Conservation (phyloP, 139 green algal species). For the Tetraselmis striata region DNA sequence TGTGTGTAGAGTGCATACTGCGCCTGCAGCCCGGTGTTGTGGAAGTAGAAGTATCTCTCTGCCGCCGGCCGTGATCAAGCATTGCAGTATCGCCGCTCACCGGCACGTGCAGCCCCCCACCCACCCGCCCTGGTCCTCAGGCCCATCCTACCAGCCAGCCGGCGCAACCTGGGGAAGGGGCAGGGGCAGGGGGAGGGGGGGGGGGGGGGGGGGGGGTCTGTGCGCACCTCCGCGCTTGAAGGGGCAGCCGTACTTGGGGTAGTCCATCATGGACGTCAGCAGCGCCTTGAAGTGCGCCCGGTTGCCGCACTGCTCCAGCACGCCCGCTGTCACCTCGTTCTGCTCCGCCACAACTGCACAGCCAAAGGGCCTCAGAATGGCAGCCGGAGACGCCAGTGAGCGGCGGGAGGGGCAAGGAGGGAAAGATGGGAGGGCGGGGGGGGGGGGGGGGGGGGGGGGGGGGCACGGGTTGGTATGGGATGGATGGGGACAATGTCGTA, state of each 20-base stretch:
- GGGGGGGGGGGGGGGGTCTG: background rate
- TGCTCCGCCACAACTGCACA: slow-evolving; percentile 70
- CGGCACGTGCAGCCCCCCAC: no score
- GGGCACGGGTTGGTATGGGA: no score
- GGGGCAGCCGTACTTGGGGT: slow-evolving; percentile 64
- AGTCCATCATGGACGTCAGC: slow-evolving; percentile 63
- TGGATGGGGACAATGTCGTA: no score
- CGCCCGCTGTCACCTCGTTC: slow-evolving; percentile 63
- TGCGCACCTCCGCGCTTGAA: slow-evolving; percentile 43
- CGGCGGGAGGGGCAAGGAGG: background rate
- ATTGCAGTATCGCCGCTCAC: no score
- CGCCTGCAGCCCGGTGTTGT: slow-evolving; percentile 80
- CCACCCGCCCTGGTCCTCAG: no score
- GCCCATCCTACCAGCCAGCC: no score
- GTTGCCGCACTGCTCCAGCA: slow-evolving; percentile 62
- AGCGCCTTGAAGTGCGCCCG: slow-evolving; percentile 53
- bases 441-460: no score
- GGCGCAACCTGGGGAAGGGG: no score
- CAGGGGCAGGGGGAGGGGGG: background rate
- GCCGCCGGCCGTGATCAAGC: no score
- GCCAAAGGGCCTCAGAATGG: no score
- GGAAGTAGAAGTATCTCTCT: slow-evolving; percentile 72
- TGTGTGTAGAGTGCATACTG: slow-evolving; percentile 77
- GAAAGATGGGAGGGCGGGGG: background rate
- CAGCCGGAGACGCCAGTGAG: background rate